These are phyloP conservation scores for Podospora fimiseda DNA, from an alignment of 495 filamentous ascomycete genomes.

Conservation along the genomic window DNA sequence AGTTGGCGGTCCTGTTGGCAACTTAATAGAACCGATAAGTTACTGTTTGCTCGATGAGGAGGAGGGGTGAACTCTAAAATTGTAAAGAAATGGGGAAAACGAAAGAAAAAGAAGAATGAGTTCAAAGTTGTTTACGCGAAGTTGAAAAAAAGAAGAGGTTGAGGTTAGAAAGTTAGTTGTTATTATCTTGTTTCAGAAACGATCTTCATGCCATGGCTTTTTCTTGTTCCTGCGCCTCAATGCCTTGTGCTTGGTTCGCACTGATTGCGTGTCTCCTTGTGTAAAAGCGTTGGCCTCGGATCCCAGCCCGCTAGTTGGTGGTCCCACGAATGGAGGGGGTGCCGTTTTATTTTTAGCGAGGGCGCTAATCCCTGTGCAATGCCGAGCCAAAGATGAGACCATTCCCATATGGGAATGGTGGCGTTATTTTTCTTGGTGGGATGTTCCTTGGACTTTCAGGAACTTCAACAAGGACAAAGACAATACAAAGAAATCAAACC, in stretches of 20 bases:
- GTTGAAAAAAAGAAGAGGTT: not conserved
- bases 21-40: not conserved
- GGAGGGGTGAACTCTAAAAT: not conserved
- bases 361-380: not conserved
- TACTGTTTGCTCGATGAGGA: not conserved
- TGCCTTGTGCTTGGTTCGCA: not conserved
- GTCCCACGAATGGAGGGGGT: not conserved
- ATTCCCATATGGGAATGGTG: slow-evolving; percentile 1
- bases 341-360: not conserved
- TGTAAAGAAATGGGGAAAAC: not conserved
- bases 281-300: no score
- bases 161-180: no score
- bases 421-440: not conserved
- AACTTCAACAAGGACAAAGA: no score
- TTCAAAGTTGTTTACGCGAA: no score
- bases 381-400: no score
- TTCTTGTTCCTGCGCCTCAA: not conserved
- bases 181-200: no score
- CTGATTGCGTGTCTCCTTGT: not conserved
- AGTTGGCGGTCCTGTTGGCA: not conserved
- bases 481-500: no score
- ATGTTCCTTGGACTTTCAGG: not conserved
- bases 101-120: not conserved
- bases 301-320: no score
- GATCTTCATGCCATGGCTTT: no score